Percentiles rank a stretch among this genome's conserved stretches.
phyloP scores from a whole-genome alignment of 768 basidiomycete species.

The Trametes elegans region DNA sequence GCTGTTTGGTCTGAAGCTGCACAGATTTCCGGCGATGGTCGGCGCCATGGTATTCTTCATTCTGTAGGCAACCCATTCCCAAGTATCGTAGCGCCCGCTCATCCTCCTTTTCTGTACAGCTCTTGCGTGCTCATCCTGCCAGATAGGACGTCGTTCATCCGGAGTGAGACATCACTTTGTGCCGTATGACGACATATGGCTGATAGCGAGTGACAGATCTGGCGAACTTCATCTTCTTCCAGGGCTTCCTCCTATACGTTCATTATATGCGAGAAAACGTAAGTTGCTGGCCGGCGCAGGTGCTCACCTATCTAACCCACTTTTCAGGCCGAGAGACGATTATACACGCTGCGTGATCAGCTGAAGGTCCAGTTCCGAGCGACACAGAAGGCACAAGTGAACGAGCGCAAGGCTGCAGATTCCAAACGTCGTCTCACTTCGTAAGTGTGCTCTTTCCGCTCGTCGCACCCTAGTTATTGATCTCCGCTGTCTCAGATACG shows the following conservation, averaged over 20 bases:
- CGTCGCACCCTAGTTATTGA: constrained; percentile 21
- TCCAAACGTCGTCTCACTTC: constrained; percentile 80
- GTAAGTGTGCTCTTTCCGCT: constrained; percentile 46
- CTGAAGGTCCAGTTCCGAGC: constrained; percentile 54
- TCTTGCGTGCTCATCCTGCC: constrained; percentile 38
- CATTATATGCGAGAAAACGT: constrained; percentile 44
- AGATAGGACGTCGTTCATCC: constrained; percentile 34
- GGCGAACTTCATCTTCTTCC: constrained; percentile 75
- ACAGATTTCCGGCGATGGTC: constrained; percentile 62
- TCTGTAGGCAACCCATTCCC: constrained; percentile 36
- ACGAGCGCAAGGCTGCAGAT: constrained; percentile 71
- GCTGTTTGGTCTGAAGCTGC: constrained; percentile 66
- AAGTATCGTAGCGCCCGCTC: neutral
- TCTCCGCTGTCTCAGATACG: constrained; percentile 45
- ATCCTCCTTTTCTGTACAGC: constrained; percentile 33
- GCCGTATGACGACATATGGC: constrained; percentile 12
- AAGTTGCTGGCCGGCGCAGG: constrained; percentile 21
- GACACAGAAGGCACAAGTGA: constrained; percentile 58
- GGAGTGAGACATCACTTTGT: constrained; percentile 33
- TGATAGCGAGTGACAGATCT: constrained; percentile 40
- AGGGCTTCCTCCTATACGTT: constrained; percentile 76
- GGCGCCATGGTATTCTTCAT: constrained; percentile 57
- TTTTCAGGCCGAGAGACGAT: constrained; percentile 40
- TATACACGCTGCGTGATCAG: constrained; percentile 51
- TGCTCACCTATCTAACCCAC: neutral